Evolutionary conservation across 495 filamentous ascomycete genomes (phyloP), one percentile per base, ranked within the genome.

Genomic region (Sporormia fimetaria): DNA sequence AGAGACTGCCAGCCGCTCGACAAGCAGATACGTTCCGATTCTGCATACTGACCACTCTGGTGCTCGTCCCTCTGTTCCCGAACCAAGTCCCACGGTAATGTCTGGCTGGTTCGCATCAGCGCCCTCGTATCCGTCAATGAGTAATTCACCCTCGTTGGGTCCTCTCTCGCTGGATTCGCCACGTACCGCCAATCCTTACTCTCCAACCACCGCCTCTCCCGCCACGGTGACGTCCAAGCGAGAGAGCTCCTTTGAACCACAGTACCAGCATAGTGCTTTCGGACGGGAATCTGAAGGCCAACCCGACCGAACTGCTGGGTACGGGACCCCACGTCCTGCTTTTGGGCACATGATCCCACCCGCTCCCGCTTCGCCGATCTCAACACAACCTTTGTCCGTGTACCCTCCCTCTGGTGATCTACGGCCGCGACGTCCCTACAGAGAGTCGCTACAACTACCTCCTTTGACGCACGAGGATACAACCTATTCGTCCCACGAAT

Each of bases 401-500:
- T 54, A 54, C 25, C 39, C 44, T 10, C 16, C 15, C 6, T 29
- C 44, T 15, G 18, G 41, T 14, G 50, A 54, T 3, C 39, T 49
- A 6, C 40, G 44, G 4, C 51, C 52, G 21, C 22, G 52, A 10
- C 24, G 48, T 16, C 28, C 52, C 1, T 29, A 25, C 16, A 22
- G 49, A 17, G 40, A 49, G n/a, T 20, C 37, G 3, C 22, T 37
- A 16, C 34, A 30, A 16, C 37, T 52, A 3, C 55, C 55, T 11
- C 43, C 43, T 10, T 37, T 57, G 18, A 40, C 40, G 6, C 55
- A 50, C 26, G 51, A 57, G 29, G 55, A 52, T 20, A 55, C 55
- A 17, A 57, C 52, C 1, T 8, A 55, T 4, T 57, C 55, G n/a
- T 57, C 55, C 17, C 41, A 45, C n/a, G n/a, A n/a, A n/a, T n/a